A percentile compares a stretch with the other conserved stretches of the same genome.
These are phyloP conservation scores for Glebionis coronaria DNA, from an alignment of 129 eudicot species.

Conservation along the genomic window DNA sequence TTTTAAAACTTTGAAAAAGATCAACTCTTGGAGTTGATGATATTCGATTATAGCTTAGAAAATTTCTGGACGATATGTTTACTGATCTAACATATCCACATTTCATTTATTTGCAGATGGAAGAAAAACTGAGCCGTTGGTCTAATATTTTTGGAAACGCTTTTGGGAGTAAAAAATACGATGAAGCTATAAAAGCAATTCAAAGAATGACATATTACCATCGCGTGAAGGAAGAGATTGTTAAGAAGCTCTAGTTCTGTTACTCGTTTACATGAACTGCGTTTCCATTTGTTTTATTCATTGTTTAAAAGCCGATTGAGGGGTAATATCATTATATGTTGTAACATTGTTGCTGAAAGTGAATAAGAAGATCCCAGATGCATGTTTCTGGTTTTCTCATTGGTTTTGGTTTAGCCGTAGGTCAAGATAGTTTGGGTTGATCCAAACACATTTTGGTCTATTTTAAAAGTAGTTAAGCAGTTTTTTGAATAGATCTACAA, in stretches of 20 bases:
- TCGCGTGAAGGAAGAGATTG: constrained; percentile 70
- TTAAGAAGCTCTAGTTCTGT: constrained; percentile 58
- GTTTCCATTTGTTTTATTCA: neutral
- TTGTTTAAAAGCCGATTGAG: neutral
- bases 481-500: too few relatives aligned
- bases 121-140: constrained; percentile 54
- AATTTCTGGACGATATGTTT: neutral
- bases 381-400: constrained; percentile 4
- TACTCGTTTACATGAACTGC: neutral
- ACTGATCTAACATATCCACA: neutral
- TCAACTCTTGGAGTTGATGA: too few relatives aligned
- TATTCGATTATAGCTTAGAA: neutral
- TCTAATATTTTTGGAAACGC: constrained; percentile 55
- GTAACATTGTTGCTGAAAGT: constrained; percentile 15
- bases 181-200: constrained; percentile 59
- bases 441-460: too few relatives aligned
- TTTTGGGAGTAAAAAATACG: constrained; percentile 43
- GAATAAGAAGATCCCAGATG: constrained; percentile 21
- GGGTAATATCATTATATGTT: constrained; percentile 4
- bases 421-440: too few relatives aligned
- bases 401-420: constrained; percentile 4
- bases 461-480: too few relatives aligned
- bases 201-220: constrained; percentile 83
- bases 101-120: constrained; percentile 48
- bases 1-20: too few relatives aligned